These are phyloP conservation scores for Oryza brachyantha DNA, from an alignment of 176 grass and related monocot genomes.

Conservation along the genomic window DNA sequence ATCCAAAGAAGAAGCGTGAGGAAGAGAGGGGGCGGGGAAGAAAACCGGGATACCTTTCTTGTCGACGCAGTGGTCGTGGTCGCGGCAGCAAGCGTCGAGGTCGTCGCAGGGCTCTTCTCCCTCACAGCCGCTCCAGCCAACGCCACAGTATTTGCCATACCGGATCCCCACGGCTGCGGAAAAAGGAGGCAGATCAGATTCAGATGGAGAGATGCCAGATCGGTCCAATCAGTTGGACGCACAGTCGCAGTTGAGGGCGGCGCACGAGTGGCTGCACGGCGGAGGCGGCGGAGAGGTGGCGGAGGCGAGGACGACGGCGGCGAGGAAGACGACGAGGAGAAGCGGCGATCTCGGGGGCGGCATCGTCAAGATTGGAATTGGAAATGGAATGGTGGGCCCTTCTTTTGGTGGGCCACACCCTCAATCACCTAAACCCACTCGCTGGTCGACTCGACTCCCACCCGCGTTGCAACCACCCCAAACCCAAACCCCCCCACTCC, in stretches of 20 bases:
- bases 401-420: background rate
- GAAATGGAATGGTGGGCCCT: too few relatives aligned
- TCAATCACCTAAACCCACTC: background rate
- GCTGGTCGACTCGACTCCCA: too few relatives aligned
- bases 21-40: background rate
- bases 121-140: slow-evolving; percentile 80
- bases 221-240: slow-evolving; percentile 3
- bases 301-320: background rate
- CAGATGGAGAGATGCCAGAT: background rate
- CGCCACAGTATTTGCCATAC: slow-evolving; percentile 85
- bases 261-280: slow-evolving; percentile 78
- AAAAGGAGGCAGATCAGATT: background rate
- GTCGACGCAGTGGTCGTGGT: slow-evolving; percentile 78
- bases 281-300: slow-evolving; percentile 14
- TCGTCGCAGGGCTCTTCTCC: slow-evolving; percentile 96
- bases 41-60: slow-evolving; percentile 59
- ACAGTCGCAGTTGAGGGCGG: slow-evolving; percentile 74
- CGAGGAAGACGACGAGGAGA: background rate
- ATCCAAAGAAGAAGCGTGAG: background rate
- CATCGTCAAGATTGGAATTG: background rate
- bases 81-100: slow-evolving; percentile 88
- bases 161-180: slow-evolving; percentile 68
- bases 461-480: background rate
- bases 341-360: background rate
- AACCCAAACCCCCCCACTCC: background rate